Evolutionary conservation across 2,329 filamentous ascomycete species (phyloP).

Genomic region (Botrytis sinoallii): DNA sequence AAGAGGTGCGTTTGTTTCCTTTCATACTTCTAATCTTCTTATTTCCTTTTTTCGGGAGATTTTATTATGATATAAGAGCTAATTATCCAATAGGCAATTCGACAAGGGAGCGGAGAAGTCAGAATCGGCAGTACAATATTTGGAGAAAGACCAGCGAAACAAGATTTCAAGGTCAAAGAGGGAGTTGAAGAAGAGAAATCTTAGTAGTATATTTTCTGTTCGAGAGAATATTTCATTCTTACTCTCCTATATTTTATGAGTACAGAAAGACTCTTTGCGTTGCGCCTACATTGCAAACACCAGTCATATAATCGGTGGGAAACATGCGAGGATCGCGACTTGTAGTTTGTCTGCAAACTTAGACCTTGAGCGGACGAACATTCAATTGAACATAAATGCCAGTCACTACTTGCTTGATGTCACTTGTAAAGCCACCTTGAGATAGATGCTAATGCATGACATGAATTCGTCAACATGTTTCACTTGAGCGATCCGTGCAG

Average conservation of each 20-base stretch:
- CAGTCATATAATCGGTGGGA: not conserved
- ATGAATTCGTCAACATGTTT: not conserved
- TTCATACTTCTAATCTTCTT: too few species aligned
- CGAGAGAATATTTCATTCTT: not conserved
- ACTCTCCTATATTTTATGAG: not conserved
- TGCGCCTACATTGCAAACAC: not conserved
- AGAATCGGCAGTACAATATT: slow-evolving; percentile 94
- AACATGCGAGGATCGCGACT: not conserved
- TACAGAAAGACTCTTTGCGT: not conserved
- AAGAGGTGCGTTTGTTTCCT: slow-evolving; percentile 33
- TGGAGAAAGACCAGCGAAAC: slow-evolving; percentile 63
- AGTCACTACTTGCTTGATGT: not conserved
- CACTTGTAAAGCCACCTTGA: not conserved
- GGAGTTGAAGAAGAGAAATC: slow-evolving; percentile 25
- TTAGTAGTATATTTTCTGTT: not conserved
- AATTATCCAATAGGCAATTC: slow-evolving; percentile 60
- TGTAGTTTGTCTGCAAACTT: not conserved
- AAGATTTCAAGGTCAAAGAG: slow-evolving; percentile 30
- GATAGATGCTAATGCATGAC: too few species aligned
- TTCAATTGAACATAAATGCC: not conserved
- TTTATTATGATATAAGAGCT: slow-evolving; percentile 63
- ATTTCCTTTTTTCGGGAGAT: not conserved
- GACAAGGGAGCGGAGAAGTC: slow-evolving; percentile 82
- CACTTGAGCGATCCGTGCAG: not conserved
- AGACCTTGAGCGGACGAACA: not conserved